Base-by-base conservation (phyloP, 2,329 filamentous ascomycete genomes). In the Tetracladium maxilliforme region DNA sequence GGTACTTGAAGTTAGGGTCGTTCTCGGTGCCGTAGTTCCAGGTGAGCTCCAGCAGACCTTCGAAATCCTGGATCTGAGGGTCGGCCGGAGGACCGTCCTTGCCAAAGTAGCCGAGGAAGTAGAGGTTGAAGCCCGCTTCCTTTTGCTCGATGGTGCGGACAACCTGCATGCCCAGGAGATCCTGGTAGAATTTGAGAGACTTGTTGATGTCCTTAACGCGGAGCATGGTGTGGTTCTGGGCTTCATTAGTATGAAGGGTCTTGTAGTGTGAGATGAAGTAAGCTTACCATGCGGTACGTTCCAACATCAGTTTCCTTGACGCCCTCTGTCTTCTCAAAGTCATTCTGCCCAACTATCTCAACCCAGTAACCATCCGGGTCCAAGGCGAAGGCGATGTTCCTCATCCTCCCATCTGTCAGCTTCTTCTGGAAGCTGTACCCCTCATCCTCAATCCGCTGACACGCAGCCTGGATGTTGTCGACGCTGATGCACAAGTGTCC, bases 391-490 rank as follows among this genome's bases (percentile, higher is more conserved):
- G 87, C 90, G 42, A 95, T 92, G 43, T 80, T 55, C 42, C 65
- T 67, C 81, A 92, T 92, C 29, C 76, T 67, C 3, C 90, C 90
- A 37, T 95, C 87, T 0, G 71, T 71, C 29, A 95, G 60, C 55
- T 82, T 92, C 70, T 95, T 95, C 63, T 95, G 83, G 55, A 95
- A 98, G 34, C 67, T 68, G 56, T 93, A 93, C 0, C 86, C 86
- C 6, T 79, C 84, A 45, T 87, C 79, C 49, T 92, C 83, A 32
- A 98, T 66, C 29, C 86, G 69, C 58, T 84, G 61, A 59, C 90
- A 95, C 3, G 87, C 86, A 4, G 78, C 82, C 55, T 92, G 80
- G 34, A 94, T 76, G 48, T 82, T 73, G 53, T 84, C 78, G 24
- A 84, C 78, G 25, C 68, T 70, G 46, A 95, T 74, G 42, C 81